Percentiles rank a stretch among this genome's conserved stretches.
These are phyloP conservation scores for Beta lomatogona DNA, from an alignment of 179 eudicot genomes.

Conservation along the genomic window DNA sequence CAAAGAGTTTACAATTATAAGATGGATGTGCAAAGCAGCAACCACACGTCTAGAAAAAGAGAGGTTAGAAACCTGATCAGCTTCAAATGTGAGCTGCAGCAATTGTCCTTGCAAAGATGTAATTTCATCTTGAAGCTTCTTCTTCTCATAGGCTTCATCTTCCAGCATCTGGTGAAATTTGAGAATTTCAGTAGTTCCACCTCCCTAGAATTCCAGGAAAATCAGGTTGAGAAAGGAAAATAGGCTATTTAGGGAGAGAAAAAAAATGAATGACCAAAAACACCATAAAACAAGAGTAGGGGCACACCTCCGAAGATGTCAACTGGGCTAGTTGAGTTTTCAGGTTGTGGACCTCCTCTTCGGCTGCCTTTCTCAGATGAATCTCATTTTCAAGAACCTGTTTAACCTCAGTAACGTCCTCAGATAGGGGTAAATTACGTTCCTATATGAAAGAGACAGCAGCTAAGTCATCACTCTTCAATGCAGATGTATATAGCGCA, in stretches of 20 bases:
- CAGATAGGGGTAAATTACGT: slow-evolving; percentile 37
- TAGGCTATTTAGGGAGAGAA: neutral
- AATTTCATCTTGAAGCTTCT: slow-evolving; percentile 81
- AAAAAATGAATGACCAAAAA: neutral
- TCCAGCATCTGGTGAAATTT: slow-evolving; percentile 70
- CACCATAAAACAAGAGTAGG: slow-evolving; percentile 6
- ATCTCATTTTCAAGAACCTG: slow-evolving; percentile 67
- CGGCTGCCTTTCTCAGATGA: slow-evolving; percentile 65
- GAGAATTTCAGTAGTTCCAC: slow-evolving; percentile 60
- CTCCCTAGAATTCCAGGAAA: slow-evolving; percentile 55
- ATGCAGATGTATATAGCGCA: neutral
- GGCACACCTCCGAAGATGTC: slow-evolving; percentile 59
- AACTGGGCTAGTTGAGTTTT: slow-evolving; percentile 56
- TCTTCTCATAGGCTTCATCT: slow-evolving; percentile 72
- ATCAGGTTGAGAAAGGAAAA: slow-evolving; percentile 13
- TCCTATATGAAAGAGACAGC: slow-evolving; percentile 39
- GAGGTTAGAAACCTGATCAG: slow-evolving; percentile 60
- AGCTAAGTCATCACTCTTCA: slow-evolving; percentile 9
- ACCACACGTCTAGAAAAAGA: slow-evolving; percentile 5
- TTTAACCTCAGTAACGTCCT: slow-evolving; percentile 62
- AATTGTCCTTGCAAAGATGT: slow-evolving; percentile 68
- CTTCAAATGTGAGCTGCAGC: slow-evolving; percentile 69
- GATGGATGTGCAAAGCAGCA: neutral
- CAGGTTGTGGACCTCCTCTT: slow-evolving; percentile 69
- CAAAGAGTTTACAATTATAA: neutral